Conservation (phyloP, 139 green algal genomes). For the Tetradesmus lagerheimii region DNA sequence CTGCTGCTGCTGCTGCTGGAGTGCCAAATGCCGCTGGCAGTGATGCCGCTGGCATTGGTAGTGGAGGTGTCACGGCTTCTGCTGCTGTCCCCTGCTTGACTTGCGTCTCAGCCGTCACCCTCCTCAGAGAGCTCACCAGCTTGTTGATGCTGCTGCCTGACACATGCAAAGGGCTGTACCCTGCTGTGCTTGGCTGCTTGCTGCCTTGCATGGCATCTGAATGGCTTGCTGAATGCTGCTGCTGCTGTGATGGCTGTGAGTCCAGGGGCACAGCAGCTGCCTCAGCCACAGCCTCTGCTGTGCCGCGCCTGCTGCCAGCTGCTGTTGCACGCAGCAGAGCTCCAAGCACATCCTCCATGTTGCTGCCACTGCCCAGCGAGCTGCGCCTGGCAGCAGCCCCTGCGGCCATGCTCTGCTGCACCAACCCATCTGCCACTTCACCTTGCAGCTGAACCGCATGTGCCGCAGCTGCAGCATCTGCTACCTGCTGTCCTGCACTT, state of each 20-base stretch:
- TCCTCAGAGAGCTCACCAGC: background rate
- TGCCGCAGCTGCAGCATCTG: background rate
- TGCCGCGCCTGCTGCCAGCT: background rate
- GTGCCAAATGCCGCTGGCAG: background rate
- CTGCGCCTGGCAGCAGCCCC: background rate
- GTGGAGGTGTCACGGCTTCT: background rate
- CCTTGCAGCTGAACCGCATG: background rate
- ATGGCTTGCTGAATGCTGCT: background rate
- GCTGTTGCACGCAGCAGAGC: background rate
- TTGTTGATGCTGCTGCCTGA: background rate
- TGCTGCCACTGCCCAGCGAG: background rate
- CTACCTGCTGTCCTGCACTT: background rate
- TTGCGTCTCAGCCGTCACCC: background rate
- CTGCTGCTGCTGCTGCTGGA: slow-evolving; percentile 12
- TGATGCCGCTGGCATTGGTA: background rate
- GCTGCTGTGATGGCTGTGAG: background rate
- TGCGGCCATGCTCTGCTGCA: background rate
- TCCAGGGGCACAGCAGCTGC: background rate
- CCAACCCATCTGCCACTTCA: background rate
- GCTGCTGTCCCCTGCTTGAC: background rate
- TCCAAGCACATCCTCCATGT: background rate
- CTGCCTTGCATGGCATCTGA: background rate
- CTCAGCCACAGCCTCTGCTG: background rate
- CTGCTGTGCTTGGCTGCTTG: background rate
- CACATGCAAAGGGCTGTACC: background rate